These are phyloP conservation scores for Pyrenophora tritici-repentis DNA, from an alignment of 2,329 filamentous ascomycete species.

Conservation along the genomic window DNA sequence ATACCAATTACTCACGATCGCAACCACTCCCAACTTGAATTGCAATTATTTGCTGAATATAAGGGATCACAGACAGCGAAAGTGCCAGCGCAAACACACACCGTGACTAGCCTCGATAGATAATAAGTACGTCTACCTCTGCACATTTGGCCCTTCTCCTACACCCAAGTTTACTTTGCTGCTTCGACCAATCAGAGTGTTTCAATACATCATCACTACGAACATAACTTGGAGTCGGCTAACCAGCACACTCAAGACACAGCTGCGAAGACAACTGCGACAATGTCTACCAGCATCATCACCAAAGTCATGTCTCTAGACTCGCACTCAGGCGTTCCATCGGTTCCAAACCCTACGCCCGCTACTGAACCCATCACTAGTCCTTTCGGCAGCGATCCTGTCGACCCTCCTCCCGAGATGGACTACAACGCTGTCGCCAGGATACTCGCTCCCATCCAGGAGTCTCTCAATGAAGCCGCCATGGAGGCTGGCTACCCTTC, in stretches of 20 bases:
- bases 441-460: constrained; percentile 36
- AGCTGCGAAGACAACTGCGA: neutral
- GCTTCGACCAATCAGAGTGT: neutral
- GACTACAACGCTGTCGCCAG: constrained; percentile 35
- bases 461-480: constrained; percentile 39
- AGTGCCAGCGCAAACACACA: no score
- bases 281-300: constrained; percentile 11
- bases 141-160: neutral
- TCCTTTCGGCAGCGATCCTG: constrained; percentile 12
- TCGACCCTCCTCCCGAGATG: constrained; percentile 23
- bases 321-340: constrained; percentile 26
- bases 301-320: constrained; percentile 27
- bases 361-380: constrained; percentile 23
- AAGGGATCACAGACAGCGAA: no score
- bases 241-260: neutral
- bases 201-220: neutral
- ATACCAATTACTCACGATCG: neutral
- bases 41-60: neutral
- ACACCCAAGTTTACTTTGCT: neutral
- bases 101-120: neutral
- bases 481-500: constrained; percentile 37
- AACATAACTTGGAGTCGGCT: neutral
- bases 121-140: neutral
- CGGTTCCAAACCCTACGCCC: constrained; percentile 35
- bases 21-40: neutral